Evolutionary conservation across 305 asterid species (phyloP).

Genomic region (Fraxinus ornus): DNA sequence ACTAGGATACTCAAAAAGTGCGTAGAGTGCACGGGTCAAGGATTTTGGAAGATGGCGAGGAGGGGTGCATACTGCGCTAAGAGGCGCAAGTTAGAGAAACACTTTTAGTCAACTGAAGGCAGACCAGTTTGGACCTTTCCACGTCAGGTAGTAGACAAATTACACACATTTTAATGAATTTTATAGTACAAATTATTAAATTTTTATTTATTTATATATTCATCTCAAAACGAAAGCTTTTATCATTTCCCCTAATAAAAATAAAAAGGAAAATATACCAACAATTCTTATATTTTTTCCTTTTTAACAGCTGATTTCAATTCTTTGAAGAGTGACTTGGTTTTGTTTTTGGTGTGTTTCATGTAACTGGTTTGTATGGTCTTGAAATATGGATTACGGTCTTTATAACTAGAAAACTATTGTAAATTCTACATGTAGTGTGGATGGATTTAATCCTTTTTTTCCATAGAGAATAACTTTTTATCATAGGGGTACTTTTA

Average conservation of each 20-base stretch:
- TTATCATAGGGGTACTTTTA: too few species aligned
- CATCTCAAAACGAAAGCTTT: neutral
- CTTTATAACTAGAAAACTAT: neutral
- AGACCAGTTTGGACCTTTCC: neutral
- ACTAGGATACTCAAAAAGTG: constrained; percentile 58
- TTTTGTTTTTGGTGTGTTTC: neutral
- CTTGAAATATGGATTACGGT: neutral
- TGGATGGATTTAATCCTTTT: neutral
- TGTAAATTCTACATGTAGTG: neutral
- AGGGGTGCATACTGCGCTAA: constrained; percentile 40
- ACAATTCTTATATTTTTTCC: neutral
- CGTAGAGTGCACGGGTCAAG: constrained; percentile 56
- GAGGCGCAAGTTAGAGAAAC: constrained; percentile 28
- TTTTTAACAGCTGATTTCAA: neutral
- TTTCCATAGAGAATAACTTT: too few species aligned
- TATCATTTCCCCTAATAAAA: neutral
- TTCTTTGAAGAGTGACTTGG: neutral
- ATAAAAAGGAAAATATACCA: neutral
- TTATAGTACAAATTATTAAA: neutral
- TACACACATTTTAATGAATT: too few species aligned
- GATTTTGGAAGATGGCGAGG: constrained; percentile 29
- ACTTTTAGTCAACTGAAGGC: neutral
- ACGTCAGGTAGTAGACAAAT: neutral
- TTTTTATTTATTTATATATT: too few species aligned
- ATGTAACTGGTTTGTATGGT: neutral